Evolutionary conservation across 2,329 filamentous ascomycete genomes (phyloP), one percentile per base, ranked within the genome.

Genomic region (Cucurbitaria berberidis): DNA sequence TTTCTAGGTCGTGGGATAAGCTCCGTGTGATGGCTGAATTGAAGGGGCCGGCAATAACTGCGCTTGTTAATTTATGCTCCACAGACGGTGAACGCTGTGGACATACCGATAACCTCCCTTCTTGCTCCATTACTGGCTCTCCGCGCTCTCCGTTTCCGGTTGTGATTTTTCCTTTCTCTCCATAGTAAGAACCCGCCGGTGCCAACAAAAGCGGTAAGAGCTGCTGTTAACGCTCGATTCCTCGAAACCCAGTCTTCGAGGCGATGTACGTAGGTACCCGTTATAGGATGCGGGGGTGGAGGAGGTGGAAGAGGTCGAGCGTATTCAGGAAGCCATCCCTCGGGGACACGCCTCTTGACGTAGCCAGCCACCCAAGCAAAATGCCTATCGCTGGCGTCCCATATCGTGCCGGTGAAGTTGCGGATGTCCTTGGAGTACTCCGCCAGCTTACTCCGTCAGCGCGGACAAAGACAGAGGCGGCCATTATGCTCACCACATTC

Each of bases 31-130:
- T 82, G 15, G 93, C 89, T 66, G 96, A 87, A 44, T 88, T 86
- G 2, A 91, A 89, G 18, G 91, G 92, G n/a, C 93, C 93, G 19
- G 92, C 92, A 57, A 98, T 84, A 24, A 98, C 89, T 72, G 86
- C 80, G 18, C 32, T 30, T 34, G 53, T 67, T 43, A 64, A 55
- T 39, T n/a, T 44, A 16, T 27, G 19, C 5, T 41, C 32, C 15
- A 4, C 24, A 21, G 15, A 18, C 35, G 21, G 39, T 30, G 22
- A 36, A 15, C 11, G 24, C 22, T 4, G 21, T 24, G 32, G 32
- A 19, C 61, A 39, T 57, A 82, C 80, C 80, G 32, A 89, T 82
- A 48, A 98, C 93, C 75, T 99, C 95, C 59, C 88, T 86, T 47
- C 95, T 84, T 3, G 90, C 91, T 21, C 95, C 95, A 77, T 91